Evolutionary conservation across 179 eudicot species (phyloP).

Genomic region (Camellia oleifera): DNA sequence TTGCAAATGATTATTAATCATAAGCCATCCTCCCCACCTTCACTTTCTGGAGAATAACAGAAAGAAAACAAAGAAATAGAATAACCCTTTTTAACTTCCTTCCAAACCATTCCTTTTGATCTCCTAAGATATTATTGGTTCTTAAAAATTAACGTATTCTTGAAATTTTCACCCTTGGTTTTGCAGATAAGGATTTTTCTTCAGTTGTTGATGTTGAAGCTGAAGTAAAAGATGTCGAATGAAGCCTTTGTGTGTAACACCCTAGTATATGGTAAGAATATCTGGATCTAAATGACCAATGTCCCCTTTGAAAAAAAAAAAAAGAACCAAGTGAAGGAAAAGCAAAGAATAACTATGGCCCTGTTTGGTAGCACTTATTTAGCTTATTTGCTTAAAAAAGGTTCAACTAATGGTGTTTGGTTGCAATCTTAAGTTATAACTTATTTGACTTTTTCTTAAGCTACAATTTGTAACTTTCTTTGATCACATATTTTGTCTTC

Average conservation of each 20-base stretch:
- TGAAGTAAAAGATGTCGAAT: constrained; percentile 77
- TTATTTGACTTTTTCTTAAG: too few relatives aligned
- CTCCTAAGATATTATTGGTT: not conserved
- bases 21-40: not conserved
- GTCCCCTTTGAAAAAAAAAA: not conserved
- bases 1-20: not conserved
- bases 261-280: constrained; percentile 9
- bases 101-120: not conserved
- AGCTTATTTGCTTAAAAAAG: too few relatives aligned
- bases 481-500: too few relatives aligned
- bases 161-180: constrained; percentile 4
- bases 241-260: constrained; percentile 15
- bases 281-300: not conserved
- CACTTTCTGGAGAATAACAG: not conserved
- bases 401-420: too few relatives aligned
- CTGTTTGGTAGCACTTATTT: too few relatives aligned
- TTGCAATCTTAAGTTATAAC: too few relatives aligned
- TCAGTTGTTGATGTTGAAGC: constrained; percentile 83
- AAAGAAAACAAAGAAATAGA: not conserved
- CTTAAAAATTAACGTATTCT: not conserved
- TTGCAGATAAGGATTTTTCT: constrained; percentile 52
- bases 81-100: not conserved
- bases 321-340: too few relatives aligned
- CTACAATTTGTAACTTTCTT: too few relatives aligned
- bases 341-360: too few relatives aligned